phyloP scores from a whole-genome alignment of 2,329 filamentous ascomycete species.

The Calycina marina region DNA sequence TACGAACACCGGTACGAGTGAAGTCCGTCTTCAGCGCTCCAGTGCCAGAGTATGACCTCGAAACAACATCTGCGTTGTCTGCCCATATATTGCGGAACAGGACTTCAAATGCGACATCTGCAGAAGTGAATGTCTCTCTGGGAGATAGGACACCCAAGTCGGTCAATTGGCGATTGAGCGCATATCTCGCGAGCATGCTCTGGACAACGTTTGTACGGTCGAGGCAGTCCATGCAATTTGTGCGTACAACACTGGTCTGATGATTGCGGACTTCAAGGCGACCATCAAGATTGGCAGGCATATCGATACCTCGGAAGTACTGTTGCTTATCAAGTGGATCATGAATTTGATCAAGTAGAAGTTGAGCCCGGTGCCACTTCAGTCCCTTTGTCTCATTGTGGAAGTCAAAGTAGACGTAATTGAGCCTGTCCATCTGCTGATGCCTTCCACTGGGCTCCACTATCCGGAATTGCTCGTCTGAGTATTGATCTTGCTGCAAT shows the following conservation, averaged over 20 bases:
- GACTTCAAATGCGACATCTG: conserved; percentile 70
- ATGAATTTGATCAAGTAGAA: conserved; percentile 69
- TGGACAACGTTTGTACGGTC: conserved; percentile 97
- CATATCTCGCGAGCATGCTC: conserved; percentile 86
- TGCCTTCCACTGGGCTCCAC: conserved; percentile 48
- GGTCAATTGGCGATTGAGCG: conserved; percentile 74
- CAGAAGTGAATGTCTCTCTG: conserved; percentile 61
- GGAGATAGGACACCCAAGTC: conserved; percentile 67
- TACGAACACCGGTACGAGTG: conserved; percentile 82
- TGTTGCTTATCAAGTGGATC: conserved; percentile 64
- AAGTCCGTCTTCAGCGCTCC: conserved; percentile 97
- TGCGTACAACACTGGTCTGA: conserved; percentile 84
- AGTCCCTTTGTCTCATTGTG: conserved; percentile 95
- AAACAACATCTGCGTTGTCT: conserved; percentile 94
- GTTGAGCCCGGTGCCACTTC: conserved; percentile 79
- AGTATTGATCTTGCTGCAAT: conserved; percentile 47
- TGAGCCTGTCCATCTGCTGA: conserved; percentile 64
- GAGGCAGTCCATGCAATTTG: conserved; percentile 98
- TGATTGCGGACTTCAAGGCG: conserved; percentile 65
- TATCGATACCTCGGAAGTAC: conserved; percentile 87
- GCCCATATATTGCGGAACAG: conserved; percentile 97
- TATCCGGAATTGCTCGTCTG: conserved; percentile 67
- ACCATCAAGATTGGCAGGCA: conserved; percentile 55
- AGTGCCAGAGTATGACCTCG: conserved; percentile 83
- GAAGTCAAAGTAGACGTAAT: conserved; percentile 98